Evolutionary conservation across 768 basidiomycete species (phyloP), one percentile per base, ranked within the genome.

Genomic region (Collybia sp.): DNA sequence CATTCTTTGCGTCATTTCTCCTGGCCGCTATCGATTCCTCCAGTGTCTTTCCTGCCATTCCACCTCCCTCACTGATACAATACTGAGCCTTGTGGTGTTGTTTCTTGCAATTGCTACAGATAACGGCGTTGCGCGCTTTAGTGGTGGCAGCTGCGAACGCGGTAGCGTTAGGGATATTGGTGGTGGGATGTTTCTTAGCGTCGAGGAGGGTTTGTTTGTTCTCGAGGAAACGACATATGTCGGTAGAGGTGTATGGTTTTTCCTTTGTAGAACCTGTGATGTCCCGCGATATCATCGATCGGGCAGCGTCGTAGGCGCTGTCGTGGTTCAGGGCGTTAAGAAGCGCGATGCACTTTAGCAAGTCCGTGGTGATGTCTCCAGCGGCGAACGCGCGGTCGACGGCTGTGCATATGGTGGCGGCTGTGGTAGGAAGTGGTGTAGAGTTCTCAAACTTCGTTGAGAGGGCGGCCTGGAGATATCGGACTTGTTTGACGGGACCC

Each of bases 401-500:
- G 17, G 47, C 13, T 0, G 46, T 18, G 17, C 43, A 40, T 31
- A 53, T 50, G 15, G 45, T 44, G 5, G 34, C 18, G 3, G 42
- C 32, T 1, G 43, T 51, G 12, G 11, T 40, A 8, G 40, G 8
- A 18, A 49, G 42, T 2, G 44, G 47, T 9, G 37, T 30, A 1
- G 44, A 20, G 5, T 13, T 18, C 0, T 39, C 17, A 8, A 20
- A 30, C 6, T 42, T 37, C 2, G 38, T 46, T 0, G 44, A 46
- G 12, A 60, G 46, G 8, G 54, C 54, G 10, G 49, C 40, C 12
- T 47, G 49, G 11, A 59, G 35, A 1, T 57, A 46, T 5, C 42
- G 25, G 19, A 55, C 53, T 31, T 57, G 58, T 6, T 43, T 36
- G 13, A 59, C 46, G 1, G 58, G 58, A 2, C 55, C 54, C 31